These are phyloP conservation scores for Puccinia polysora DNA, from an alignment of 1,284 basidiomycete species.

Conservation along the genomic window DNA sequence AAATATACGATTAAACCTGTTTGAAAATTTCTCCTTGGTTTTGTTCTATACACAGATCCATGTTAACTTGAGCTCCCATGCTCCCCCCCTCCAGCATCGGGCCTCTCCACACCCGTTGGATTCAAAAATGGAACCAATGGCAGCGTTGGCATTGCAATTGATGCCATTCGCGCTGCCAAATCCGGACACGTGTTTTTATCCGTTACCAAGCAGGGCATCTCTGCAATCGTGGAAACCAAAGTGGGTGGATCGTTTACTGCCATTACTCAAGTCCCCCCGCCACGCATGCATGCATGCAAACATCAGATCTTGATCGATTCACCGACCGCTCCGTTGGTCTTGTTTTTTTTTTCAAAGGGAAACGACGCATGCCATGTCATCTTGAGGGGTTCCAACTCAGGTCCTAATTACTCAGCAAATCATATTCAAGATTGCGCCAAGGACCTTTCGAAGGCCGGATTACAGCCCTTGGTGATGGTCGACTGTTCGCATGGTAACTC, in stretches of 20 bases:
- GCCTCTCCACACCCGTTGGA: constrained; percentile 80
- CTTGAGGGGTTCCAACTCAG: constrained; percentile 78
- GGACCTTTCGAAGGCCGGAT: constrained; percentile 70
- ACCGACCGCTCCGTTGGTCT: background rate
- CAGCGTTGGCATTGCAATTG: constrained; percentile 68
- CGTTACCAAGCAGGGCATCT: constrained; percentile 79
- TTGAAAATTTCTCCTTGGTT: background rate
- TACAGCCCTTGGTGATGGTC: constrained; percentile 78
- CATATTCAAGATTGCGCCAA: constrained; percentile 68
- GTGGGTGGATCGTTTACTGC: background rate
- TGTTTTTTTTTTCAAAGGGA: constrained; percentile 37
- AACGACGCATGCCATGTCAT: constrained; percentile 82
- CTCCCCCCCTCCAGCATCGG: constrained; percentile 50
- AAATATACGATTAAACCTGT: background rate
- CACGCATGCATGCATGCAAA: no score
- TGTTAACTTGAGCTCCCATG: background rate
- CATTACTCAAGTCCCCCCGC: no score
- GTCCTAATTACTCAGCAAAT: constrained; percentile 76
- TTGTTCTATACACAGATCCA: background rate
- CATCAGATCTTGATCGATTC: background rate
- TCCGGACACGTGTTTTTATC: constrained; percentile 97
- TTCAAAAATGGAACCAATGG: constrained; percentile 75
- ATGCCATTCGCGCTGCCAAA: constrained; percentile 88
- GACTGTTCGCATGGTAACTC: constrained; percentile 81
- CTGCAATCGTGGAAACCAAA: constrained; percentile 56